Evolutionary conservation across 1,284 basidiomycete genomes (phyloP), one percentile per base, ranked within the genome.

Genomic region (Mycena citricolor): DNA sequence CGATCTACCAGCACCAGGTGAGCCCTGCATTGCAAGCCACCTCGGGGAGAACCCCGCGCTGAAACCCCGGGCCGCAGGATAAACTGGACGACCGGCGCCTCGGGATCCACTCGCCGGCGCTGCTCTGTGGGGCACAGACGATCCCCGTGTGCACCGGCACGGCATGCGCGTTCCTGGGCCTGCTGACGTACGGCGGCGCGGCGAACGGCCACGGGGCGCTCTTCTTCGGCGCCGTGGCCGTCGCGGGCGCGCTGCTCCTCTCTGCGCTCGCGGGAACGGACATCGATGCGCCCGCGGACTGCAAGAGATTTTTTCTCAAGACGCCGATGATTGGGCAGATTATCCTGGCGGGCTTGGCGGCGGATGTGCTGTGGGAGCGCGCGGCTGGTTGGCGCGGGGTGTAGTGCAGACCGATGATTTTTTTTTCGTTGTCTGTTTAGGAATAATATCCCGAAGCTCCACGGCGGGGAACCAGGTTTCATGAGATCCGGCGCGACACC

Each of bases 51-150:
- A 29, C n/a, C 26, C n/a, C n/a, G 26, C 26, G 26, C 26, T 29
- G 26, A 29, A 10, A n/a, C 26, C n/a, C 26, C 19, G 5, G 17
- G 3, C 26, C 13, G 4, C 45, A 62, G 60, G 60, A 63, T 39
- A 58, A 57, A 39, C 21, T 41, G 5, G 60, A 63, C 39, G 61
- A 61, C 25, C 32, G 51, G 10, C 57, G 52, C 30, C 57, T 63
- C 14, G 60, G 59, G 8, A 37, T 59, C n/a, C 37, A 55, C 32
- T 61, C 61, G 12, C 50, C 54, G 8, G 61, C 61, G 5, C 48
- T 55, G 2, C 53, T 58, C 8, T 56, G 49, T 17, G 54, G 55
- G 10, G 33, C 45, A 17, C 44, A 52, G 23, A 63, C 61, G 4
- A 49, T 59, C 35, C 34, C 50, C 2, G 37, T 63, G 25, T 60